Evolutionary conservation across 139 green algal species (phyloP).

Genomic region (Coccomyxa sp.): DNA sequence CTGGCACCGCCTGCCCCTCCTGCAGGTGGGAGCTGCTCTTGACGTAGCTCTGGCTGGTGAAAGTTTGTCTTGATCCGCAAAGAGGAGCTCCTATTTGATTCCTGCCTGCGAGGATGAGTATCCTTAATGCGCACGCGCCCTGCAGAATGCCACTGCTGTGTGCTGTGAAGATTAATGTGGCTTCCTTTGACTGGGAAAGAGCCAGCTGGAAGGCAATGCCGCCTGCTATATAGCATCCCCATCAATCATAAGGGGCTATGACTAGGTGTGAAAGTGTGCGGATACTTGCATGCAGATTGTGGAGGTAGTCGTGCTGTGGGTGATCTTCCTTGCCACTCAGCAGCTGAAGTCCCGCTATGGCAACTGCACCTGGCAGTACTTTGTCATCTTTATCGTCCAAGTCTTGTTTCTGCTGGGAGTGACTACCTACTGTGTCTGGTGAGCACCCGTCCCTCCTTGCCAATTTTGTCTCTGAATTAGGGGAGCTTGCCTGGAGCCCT

Average conservation of each 20-base stretch:
- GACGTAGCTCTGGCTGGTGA: neutral
- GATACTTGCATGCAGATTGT: conserved; percentile 3
- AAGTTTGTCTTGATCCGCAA: too few species aligned
- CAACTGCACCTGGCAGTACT: conserved; percentile 9
- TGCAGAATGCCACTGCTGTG: too few species aligned
- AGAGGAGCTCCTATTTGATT: too few species aligned
- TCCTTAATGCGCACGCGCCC: too few species aligned
- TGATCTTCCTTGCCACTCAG: conserved; percentile 18
- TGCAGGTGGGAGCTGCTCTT: neutral
- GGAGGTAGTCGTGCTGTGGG: conserved; percentile 19
- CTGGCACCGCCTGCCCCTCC: neutral
- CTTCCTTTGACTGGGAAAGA: too few species aligned
- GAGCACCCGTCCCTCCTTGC: neutral
- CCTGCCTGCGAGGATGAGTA: too few species aligned
- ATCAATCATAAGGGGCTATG: neutral
- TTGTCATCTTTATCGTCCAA: conserved; percentile 6
- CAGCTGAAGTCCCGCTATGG: conserved; percentile 11
- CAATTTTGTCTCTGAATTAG: neutral
- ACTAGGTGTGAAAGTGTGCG: neutral
- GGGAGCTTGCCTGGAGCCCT: neutral
- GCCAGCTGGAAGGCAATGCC: too few species aligned
- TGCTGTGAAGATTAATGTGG: too few species aligned
- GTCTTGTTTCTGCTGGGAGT: conserved; percentile 6
- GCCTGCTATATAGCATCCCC: too few species aligned
- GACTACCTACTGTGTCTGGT: conserved; percentile 9